Base-by-base conservation (phyloP, 2,329 filamentous ascomycete genomes). In the Aureobasidium zeae region DNA sequence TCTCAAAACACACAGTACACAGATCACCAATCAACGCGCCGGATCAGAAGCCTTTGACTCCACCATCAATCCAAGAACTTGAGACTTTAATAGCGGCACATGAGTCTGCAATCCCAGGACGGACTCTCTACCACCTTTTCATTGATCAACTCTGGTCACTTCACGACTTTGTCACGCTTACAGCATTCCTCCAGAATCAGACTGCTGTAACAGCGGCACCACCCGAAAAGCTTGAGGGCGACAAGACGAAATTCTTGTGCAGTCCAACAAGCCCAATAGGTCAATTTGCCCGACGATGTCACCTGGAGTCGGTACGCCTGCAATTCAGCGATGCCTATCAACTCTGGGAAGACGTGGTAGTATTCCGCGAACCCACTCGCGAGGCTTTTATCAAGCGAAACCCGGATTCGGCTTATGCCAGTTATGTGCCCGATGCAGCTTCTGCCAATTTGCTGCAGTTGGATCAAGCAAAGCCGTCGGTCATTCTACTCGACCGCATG, bases 91-190 rank as follows among this genome's bases (percentile, higher is more conserved):
- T 52, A 48, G 24, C 68, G 66, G 49, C 52, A 6, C 61, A 65
- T 44, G 54, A 63, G 10, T 75, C 73, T 1, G 69, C 62, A 7
- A 65, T 86, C 45, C 83, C 86, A 0, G 86, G 86, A 2, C 74
- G 83, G 35, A 81, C 76, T n/a, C 65, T 95, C n/a, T 91, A 88
- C 78, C 87, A 96, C 57, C 68, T 83, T 2, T 85, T 95, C 45
- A 72, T 96, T 10, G 75, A 77, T 44, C 81, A 79, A 50, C 67
- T 96, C 17, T 96, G 91, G 89, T 72, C 73, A 12, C 77, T 96
- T 51, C 79, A 47, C 17, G 37, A 47, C 17, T 36, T 47, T 12
- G 37, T 42, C 10, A 41, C 45, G 2, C 29, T 52, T 12, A 38
- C 35, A 17, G 32, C 44, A 16, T 24, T 35, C n/a, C 41, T 38